These are phyloP conservation scores for Cordyceps javanica DNA, from an alignment of 2,329 filamentous ascomycete species.

Conservation along the genomic window DNA sequence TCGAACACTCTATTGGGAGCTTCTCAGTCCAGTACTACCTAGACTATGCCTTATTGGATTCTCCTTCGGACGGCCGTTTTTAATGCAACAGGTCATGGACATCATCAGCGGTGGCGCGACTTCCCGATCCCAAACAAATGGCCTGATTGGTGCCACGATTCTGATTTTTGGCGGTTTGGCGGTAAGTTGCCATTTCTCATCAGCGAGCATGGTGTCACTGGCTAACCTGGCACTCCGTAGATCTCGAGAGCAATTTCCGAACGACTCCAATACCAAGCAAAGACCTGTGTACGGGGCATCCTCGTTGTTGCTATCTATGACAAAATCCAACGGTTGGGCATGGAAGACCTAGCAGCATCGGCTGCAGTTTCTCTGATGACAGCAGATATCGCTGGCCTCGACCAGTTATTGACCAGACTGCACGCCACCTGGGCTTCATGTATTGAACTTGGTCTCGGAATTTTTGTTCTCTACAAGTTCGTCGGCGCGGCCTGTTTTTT, in stretches of 20 bases:
- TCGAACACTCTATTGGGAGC: neutral
- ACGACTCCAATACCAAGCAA: neutral
- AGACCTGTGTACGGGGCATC: neutral
- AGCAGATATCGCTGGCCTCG: neutral
- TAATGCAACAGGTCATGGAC: slow-evolving; percentile 1
- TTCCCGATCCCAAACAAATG: neutral
- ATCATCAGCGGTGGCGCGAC: neutral
- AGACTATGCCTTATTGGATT: slow-evolving; percentile 1
- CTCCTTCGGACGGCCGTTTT: slow-evolving; percentile 4
- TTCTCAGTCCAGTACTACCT: neutral
- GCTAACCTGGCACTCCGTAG: neutral
- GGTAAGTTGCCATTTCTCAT: neutral
- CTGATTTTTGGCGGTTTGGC: slow-evolving; percentile 5
- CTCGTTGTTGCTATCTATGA: neutral
- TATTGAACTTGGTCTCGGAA: slow-evolving; percentile 3
- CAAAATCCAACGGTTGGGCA: neutral
- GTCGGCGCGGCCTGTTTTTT: slow-evolving; percentile 5
- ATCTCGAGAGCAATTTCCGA: neutral
- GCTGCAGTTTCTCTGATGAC: slow-evolving; percentile 5
- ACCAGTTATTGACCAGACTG: neutral
- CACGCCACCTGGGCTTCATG: slow-evolving; percentile 1
- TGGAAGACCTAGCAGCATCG: neutral
- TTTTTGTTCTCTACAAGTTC: neutral
- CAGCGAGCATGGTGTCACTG: neutral
- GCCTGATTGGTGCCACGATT: slow-evolving; percentile 2